Evolutionary conservation across 1,139 yeast species (phyloP).

Genomic region (Kodamaea sp.): DNA sequence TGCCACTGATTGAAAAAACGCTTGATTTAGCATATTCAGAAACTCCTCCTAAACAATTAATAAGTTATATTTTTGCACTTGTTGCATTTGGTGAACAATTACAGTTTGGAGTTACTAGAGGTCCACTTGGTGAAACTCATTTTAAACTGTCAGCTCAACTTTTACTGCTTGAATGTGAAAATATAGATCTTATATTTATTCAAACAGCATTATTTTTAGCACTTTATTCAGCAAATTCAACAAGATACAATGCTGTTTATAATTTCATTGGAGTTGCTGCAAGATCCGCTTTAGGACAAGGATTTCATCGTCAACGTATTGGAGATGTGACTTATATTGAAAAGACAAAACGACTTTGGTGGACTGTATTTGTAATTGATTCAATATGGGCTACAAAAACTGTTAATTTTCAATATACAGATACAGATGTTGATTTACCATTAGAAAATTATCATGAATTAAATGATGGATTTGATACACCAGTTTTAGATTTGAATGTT

Average conservation of each 20-base stretch:
- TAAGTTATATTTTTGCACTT: conserved; percentile 33
- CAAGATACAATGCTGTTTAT: conserved; percentile 48
- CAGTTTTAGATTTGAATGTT: conserved; percentile 35
- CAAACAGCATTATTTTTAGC: conserved; percentile 47
- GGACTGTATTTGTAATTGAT: conserved; percentile 52
- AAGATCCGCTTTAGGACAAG: conserved; percentile 42
- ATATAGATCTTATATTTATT: conserved; percentile 35
- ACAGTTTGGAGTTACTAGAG: conserved; percentile 6
- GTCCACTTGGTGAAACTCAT: too few relatives aligned
- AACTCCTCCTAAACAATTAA: conserved; percentile 6
- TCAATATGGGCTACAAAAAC: conserved; percentile 50
- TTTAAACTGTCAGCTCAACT: too few relatives aligned
- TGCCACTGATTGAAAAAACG: conserved; percentile 6
- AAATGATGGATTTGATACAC: conserved; percentile 31
- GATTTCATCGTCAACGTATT: conserved; percentile 35
- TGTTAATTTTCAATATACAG: conserved; percentile 46
- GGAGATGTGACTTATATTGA: conserved; percentile 22
- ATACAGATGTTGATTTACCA: conserved; percentile 50
- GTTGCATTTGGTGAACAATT: conserved; percentile 41
- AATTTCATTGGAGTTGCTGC: conserved; percentile 49
- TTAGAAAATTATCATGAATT: conserved; percentile 30
- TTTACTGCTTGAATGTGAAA: conserved; percentile 24
- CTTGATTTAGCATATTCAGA: conserved; percentile 4
- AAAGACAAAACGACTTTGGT: conserved; percentile 48
- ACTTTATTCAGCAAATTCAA: conserved; percentile 45